Base-by-base conservation (phyloP, 108 stramenopile species). In the Bacterosira constricta region DNA sequence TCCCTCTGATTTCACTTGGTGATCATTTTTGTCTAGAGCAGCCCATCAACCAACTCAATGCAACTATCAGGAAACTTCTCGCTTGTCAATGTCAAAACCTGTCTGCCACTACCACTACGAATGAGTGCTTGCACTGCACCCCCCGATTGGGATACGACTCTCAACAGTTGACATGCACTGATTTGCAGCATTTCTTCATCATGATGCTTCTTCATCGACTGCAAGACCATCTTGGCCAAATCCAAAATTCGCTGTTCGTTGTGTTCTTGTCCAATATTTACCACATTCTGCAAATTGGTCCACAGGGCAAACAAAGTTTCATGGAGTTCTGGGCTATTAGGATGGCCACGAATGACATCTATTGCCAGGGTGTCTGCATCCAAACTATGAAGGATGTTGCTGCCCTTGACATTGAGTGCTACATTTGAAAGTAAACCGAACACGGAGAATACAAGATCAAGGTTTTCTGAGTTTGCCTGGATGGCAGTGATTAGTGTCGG, bases 391-490 rank as follows among this genome's bases (percentile, higher is more conserved):
- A 77, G 47, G 21, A 60, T 44, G 0, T 26, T 18, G 15, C 41
- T 53, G 13, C 67, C 75, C n/a, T 47, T 69, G 10, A 49, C 32
- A 9, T 34, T 17, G 15, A 55, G 61, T 6, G 75, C 47, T 3
- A 77, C 20, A 29, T 55, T 68, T 25, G 60, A 35, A 1, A 77
- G 44, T 15, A 77, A 26, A 23, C 67, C 67, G 38, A 59, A 68
- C 38, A 50, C 39, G 23, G 53, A 37, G 3, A 35, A 13, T 37
- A 69, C 54, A n/a, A 63, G 60, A 23, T 55, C 50, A 7, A 26
- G 3, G 44, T 37, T 60, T 21, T 31, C 17, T 17, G 42, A 44
- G 32, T 49, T 64, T n/a, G 31, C 34, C 21, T 55, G 15, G 3
- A 69, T 57, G 3, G 44, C 50, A 20, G 61, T 29, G 23, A 68